Percentiles rank a stretch among this genome's conserved stretches.
phyloP scores from a whole-genome alignment of 2,329 filamentous ascomycete species.

The Fusarium oligoseptatum region DNA sequence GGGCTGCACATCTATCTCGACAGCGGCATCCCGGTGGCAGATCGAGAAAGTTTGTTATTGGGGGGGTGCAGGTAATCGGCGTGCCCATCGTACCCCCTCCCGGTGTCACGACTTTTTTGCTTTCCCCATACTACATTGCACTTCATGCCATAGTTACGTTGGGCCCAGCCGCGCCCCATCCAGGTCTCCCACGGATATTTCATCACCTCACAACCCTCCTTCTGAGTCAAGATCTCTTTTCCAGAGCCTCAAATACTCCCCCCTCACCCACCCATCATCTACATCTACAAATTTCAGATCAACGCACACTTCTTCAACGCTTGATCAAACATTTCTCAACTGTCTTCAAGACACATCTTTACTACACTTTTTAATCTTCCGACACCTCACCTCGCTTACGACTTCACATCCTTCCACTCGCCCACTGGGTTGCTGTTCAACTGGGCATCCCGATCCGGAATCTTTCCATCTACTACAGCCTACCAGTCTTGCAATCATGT shows the following conservation, averaged over 20 bases:
- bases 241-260: conserved; percentile 19
- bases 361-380: not conserved
- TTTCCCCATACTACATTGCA: conserved; percentile 42
- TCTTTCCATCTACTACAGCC: not conserved
- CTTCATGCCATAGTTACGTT: conserved; percentile 39
- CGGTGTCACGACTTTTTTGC: conserved; percentile 29
- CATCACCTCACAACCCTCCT: conserved; percentile 45
- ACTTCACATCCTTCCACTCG: conserved; percentile 1
- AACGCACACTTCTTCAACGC: not conserved
- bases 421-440: not conserved
- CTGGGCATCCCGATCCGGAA: not conserved
- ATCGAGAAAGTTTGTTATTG: conserved; percentile 46
- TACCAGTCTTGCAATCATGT: conserved; percentile 24
- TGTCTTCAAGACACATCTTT: not conserved
- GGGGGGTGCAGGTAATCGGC: conserved; percentile 21
- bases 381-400: not conserved
- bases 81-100: conserved; percentile 22
- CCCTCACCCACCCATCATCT: conserved; percentile 6
- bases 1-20: conserved; percentile 44
- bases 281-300: conserved; percentile 3
- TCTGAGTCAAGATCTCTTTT: conserved; percentile 25
- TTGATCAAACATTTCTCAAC: conserved; percentile 1
- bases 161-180: conserved; percentile 38
- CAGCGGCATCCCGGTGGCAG: conserved; percentile 46
- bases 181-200: conserved; percentile 42